Evolutionary conservation across 345 rosid genomes (phyloP), one percentile per base, ranked within the genome.

Genomic region (Psidium friedrichsthalianum): DNA sequence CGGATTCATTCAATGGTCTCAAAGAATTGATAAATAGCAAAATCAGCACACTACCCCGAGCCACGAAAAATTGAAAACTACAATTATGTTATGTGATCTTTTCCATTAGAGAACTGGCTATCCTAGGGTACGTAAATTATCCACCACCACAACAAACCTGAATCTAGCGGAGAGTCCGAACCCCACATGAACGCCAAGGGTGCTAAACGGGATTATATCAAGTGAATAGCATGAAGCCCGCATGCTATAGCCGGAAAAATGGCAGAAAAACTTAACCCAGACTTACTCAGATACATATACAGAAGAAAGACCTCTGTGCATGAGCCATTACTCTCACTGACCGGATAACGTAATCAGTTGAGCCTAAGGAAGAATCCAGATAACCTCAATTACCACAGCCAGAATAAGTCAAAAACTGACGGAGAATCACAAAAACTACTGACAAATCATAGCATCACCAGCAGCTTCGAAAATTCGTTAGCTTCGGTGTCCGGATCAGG

Each of bases 401-500:
- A 40, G 20, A 69, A 69, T 69, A 69, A 32, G 18, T 5, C 3
- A 3, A 69, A 69, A 69, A 32, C 6, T 16, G 51, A 56, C 1
- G 20, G n/a, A 57, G n/a, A 44, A 57, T 18, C 53, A 56, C 32
- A 52, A 74, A 52, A 80, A 80, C 81, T 82, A 86, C 84, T 86
- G 53, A 54, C 87, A 86, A 11, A 40, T 85, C 56, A 44, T n/a
- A 32, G 87, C 59, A 61, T 47, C 29, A 20, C 61, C 12, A 6
- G 82, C 78, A 78, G 83, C 84, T 56, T 87, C 88, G 55, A 87
- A 61, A 40, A 84, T 84, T 82, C 74, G 44, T 82, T 87, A 24
- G 86, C 86, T 84, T 84, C 88, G 25, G 82, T 84, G 81, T 82
- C 64, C 2, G n/a, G 61, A 12, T 87, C 86, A 84, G 86, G 64